phyloP scores from a whole-genome alignment of 2,329 filamentous ascomycete species.

The Xylaria arbuscula region DNA sequence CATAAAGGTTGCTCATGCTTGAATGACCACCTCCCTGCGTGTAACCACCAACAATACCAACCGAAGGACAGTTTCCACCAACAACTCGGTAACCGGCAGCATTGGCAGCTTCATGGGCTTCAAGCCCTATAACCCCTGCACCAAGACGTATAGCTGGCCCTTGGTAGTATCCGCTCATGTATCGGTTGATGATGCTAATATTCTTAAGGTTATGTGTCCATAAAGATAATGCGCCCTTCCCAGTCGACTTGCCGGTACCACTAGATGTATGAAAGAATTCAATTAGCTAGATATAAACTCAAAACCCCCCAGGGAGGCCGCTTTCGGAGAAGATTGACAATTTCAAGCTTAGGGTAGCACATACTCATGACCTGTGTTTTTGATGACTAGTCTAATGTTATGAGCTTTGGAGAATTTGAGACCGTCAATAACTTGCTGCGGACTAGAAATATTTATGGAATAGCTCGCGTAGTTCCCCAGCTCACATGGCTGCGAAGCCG shows the following conservation, averaged over 20 bases:
- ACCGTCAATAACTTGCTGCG: not conserved
- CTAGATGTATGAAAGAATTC: conserved; percentile 21
- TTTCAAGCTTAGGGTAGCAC: not conserved
- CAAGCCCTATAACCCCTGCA: conserved; percentile 20
- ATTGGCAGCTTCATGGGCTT: conserved; percentile 25
- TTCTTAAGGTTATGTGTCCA: conserved; percentile 61
- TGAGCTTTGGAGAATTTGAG: not conserved
- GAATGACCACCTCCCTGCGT: conserved; percentile 66
- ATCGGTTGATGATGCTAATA: conserved; percentile 44
- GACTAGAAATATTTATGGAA: too few species aligned
- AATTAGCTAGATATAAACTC: not conserved
- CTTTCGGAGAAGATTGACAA: not conserved
- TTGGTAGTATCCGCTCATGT: conserved; percentile 51
- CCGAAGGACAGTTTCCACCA: conserved; percentile 23
- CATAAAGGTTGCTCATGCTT: conserved; percentile 61
- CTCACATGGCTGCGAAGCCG: too few species aligned
- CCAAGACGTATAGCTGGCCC: conserved; percentile 48
- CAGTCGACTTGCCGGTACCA: conserved; percentile 62
- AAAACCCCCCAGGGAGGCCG: not conserved
- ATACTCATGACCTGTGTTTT: not conserved
- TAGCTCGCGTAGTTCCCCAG: too few species aligned
- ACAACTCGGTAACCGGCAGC: conserved; percentile 20
- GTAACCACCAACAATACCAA: conserved; percentile 35
- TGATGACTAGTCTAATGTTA: not conserved
- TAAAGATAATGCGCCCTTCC: conserved; percentile 59